phyloP scores from a whole-genome alignment of 768 basidiomycete species.

The Royoungia palumana region DNA sequence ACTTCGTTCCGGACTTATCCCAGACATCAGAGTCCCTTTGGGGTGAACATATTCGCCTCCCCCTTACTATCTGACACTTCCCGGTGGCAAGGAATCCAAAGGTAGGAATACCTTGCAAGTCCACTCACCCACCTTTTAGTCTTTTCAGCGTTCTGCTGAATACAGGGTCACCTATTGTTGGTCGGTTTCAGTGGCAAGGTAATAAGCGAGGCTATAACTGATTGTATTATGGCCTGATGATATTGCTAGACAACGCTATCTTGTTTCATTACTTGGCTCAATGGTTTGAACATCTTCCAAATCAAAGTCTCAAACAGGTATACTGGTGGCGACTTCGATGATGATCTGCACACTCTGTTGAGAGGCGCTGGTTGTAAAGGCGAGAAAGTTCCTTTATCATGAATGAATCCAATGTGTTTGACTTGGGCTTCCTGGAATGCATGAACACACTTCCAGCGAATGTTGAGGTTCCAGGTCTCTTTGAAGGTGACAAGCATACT shows the following conservation, averaged over 20 bases:
- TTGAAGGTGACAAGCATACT: constrained; percentile 97
- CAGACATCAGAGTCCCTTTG: no score
- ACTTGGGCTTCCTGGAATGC: constrained; percentile 98
- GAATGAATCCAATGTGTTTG: constrained; percentile 99
- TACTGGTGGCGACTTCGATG: constrained; percentile 97
- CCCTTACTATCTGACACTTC: no score
- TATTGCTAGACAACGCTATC: constrained; percentile 83
- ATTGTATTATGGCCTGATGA: constrained; percentile 12
- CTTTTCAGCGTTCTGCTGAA: no score
- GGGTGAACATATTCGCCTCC: no score
- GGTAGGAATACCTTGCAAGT: no score
- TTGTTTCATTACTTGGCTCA: constrained; percentile 99
- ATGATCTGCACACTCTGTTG: constrained; percentile 91
- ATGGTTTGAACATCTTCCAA: constrained; percentile 97
- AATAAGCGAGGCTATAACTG: constrained; percentile 6
- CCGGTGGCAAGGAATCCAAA: no score
- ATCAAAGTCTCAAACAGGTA: constrained; percentile 99
- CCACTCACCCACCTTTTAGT: no score
- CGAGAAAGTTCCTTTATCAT: constrained; percentile 99
- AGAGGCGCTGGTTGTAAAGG: constrained; percentile 96
- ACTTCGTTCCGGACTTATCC: no score
- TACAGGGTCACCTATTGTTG: constrained; percentile 93
- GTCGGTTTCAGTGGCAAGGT: constrained; percentile 99
- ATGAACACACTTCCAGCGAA: constrained; percentile 99
- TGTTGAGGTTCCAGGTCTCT: constrained; percentile 99